Percentiles rank a stretch among this genome's conserved stretches.
phyloP scores from a whole-genome alignment of 2,329 filamentous ascomycete genomes.

The Diplocarpon mali region DNA sequence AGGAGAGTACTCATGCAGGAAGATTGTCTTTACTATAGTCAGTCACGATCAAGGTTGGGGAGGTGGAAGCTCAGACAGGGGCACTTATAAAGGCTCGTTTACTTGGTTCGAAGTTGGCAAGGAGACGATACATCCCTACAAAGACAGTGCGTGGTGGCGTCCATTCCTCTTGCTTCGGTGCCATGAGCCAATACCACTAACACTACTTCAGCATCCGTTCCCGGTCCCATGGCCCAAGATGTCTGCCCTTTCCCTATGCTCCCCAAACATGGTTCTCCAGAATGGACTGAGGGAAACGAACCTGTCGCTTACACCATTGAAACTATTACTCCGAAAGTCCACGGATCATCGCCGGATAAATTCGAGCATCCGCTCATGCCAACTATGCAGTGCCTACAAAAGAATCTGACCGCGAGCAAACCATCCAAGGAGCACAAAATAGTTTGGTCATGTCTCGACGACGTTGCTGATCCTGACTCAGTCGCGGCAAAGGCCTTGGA shows the following conservation, averaged over 20 bases:
- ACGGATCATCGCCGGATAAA: not conserved
- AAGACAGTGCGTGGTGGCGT: slow-evolving; percentile 8
- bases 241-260: not conserved
- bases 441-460: slow-evolving; percentile 42
- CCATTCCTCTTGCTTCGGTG: too few relatives aligned
- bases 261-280: not conserved
- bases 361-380: slow-evolving; percentile 32
- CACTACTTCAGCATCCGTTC: not conserved
- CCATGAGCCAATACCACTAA: not conserved
- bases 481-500: slow-evolving; percentile 28
- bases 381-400: slow-evolving; percentile 30
- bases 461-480: slow-evolving; percentile 36
- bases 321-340: slow-evolving; percentile 8
- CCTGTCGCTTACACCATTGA: slow-evolving; percentile 3
- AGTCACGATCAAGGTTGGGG: slow-evolving; percentile 51
- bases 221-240: not conserved
- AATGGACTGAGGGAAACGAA: not conserved
- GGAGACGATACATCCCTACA: slow-evolving; percentile 39
- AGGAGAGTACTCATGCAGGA: slow-evolving; percentile 39
- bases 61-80: slow-evolving; percentile 23
- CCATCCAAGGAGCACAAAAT: slow-evolving; percentile 34
- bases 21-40: slow-evolving; percentile 47
- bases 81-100: slow-evolving; percentile 38
- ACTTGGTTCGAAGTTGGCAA: slow-evolving; percentile 56
- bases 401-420: slow-evolving; percentile 36